A percentile compares a stretch with the other conserved stretches of the same genome.
Conservation (phyloP, 306 rosid genomes). For the Inga oerstediana region DNA sequence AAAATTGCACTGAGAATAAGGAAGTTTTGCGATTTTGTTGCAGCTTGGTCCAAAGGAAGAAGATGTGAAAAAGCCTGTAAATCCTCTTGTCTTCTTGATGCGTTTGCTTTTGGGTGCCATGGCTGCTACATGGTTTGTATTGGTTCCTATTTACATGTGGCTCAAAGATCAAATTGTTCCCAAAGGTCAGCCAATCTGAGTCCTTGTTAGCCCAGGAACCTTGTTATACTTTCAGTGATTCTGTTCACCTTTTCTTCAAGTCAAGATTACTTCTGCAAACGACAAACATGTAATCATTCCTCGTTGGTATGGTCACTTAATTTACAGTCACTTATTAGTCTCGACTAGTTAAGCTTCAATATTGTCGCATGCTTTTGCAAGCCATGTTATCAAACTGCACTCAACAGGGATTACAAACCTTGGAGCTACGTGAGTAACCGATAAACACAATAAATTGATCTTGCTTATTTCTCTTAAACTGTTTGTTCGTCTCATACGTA, state of each 20-base stretch:
- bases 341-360: not conserved
- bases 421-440: not conserved
- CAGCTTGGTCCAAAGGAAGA: conserved; percentile 28
- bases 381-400: not conserved
- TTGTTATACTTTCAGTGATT: not conserved
- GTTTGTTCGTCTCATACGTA: not conserved
- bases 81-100: not conserved
- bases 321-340: not conserved
- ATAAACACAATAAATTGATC: not conserved
- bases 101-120: conserved; percentile 7
- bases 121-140: conserved; percentile 22
- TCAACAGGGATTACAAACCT: not conserved
- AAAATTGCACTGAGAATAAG: not conserved
- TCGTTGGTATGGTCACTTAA: not conserved
- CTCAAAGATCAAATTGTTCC: conserved; percentile 21
- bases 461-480: not conserved
- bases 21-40: not conserved
- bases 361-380: not conserved
- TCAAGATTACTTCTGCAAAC: not conserved
- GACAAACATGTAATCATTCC: not conserved
- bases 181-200: conserved; percentile 20
- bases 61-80: conserved; percentile 10
- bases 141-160: conserved; percentile 27
- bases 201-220: not conserved
- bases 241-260: not conserved